Percentiles rank a stretch among this genome's conserved stretches.
Conservation (phyloP, 2,329 filamentous ascomycete species). For the Penicillium thymicola region DNA sequence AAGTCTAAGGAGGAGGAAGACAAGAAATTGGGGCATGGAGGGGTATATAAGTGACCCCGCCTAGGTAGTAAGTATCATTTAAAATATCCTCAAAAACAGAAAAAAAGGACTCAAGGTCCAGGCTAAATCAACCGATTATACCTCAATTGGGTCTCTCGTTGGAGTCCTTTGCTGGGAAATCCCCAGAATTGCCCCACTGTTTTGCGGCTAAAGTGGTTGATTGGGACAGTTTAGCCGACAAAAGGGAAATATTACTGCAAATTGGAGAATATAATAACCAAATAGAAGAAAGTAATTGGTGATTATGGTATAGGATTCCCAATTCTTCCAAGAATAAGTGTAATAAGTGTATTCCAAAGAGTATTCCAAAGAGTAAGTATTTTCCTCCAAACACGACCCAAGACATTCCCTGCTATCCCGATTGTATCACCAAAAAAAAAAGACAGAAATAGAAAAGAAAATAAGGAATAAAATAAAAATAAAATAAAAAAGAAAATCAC, state of each 20-base stretch:
- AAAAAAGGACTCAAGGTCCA: background rate
- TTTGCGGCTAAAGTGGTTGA: slow-evolving; percentile 11
- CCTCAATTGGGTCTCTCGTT: background rate
- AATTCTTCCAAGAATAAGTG: background rate
- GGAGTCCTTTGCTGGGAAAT: background rate
- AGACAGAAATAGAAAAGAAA: background rate
- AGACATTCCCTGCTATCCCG: background rate
- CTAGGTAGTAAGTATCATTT: background rate
- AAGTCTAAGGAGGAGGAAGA: background rate
- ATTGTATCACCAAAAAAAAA: background rate
- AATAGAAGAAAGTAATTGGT: background rate
- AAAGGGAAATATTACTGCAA: background rate
- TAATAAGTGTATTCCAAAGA: background rate
- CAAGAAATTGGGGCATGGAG: background rate
- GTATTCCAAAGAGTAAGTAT: background rate
- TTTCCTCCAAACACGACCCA: background rate
- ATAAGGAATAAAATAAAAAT: background rate
- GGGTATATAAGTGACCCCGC: slow-evolving; percentile 3
- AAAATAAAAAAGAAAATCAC: slow-evolving; percentile 14
- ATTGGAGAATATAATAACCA: background rate
- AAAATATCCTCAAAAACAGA: background rate
- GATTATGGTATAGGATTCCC: background rate
- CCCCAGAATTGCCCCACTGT: slow-evolving; percentile 5
- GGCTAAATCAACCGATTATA: slow-evolving; percentile 3
- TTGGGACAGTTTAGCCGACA: background rate